Evolutionary conservation across 1,284 basidiomycete genomes (phyloP).

Genomic region (Cutaneotrichosporon cyanovorans): DNA sequence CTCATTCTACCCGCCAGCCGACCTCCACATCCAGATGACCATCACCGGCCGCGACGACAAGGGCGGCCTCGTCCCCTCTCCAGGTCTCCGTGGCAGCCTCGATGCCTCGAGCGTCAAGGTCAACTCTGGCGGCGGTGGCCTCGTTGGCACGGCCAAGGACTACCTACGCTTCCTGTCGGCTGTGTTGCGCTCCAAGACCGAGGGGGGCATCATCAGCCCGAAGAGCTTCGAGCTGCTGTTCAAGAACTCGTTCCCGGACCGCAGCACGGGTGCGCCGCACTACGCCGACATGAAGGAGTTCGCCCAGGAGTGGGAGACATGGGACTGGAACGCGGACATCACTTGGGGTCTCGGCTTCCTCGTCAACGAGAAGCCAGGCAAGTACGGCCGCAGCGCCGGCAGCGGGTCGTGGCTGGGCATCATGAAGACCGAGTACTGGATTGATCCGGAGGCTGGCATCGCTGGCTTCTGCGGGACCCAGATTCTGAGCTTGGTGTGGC

Average conservation of each 20-base stretch:
- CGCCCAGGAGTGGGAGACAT: conserved; percentile 5
- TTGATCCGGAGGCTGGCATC: conserved; percentile 31
- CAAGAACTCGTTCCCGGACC: conserved; percentile 14
- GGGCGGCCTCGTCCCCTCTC: conserved; percentile 4
- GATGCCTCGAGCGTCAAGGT: conserved; percentile 59
- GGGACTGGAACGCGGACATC: conserved; percentile 17
- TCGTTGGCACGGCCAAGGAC: conserved; percentile 33
- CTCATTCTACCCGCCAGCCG: conserved; percentile 22
- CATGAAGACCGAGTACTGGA: conserved; percentile 32
- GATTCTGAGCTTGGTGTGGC: too few species aligned
- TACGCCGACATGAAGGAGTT: not conserved
- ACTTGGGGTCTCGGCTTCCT: conserved; percentile 13
- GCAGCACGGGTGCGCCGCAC: conserved; percentile 12
- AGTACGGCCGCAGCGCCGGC: conserved; percentile 19
- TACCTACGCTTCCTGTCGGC: conserved; percentile 31
- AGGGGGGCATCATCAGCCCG: conserved; percentile 17
- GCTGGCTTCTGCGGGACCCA: too few species aligned
- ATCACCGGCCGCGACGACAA: conserved; percentile 3
- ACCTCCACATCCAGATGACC: conserved; percentile 5
- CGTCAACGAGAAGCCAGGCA: too few species aligned
- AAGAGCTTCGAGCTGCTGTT: conserved; percentile 24
- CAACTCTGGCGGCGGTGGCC: conserved; percentile 41
- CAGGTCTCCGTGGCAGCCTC: conserved; percentile 4
- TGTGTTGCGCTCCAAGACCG: conserved; percentile 13
- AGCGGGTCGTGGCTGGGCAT: conserved; percentile 26